Base-by-base conservation (phyloP, 441 rosid species). In the Pelargonium australe region DNA sequence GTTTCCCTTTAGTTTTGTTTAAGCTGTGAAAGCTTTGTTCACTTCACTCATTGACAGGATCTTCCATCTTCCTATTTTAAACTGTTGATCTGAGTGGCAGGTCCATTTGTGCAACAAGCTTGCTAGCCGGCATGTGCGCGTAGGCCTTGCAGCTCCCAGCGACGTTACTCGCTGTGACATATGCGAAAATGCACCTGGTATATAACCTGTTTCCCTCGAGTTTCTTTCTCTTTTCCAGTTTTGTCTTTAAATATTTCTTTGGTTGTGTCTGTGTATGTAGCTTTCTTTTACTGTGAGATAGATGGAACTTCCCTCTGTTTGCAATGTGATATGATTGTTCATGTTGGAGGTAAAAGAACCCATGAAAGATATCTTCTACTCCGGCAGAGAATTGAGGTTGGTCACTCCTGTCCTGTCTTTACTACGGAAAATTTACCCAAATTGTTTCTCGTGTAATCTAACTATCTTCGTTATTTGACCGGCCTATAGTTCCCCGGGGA, bases 81-180 rank as follows among this genome's bases (percentile, higher is more conserved):
- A 45, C 51, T 45, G 51, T 45, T 45, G 51, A 45, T 45, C 12
- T 3, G 13, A 45, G 31, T 28, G 43, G 77, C 81, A 91, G 97
- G 95, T 89, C 58, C 98, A 90, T 65, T 78, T 78, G 90, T 87
- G 91, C 72, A 88, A 90, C 76, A 87, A 88, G 84, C 84, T 88
- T 8, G 98, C 95, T 49, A 86, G 89, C 73, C 80, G 95, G 70
- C 98, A 92, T 79, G 80, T 88, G 47, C 79, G 95, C 65, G 90
- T 87, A 44, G 87, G 93, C 63, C 84, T 92, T 45, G 97, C 89
- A 20, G 78, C 65, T 82, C 95, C 95, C 10, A 84, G 81, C 37
- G 83, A 76, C 53, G 83, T 83, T 65, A 89, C 93, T 19, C 84
- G 79, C 62, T 92, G 96, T 76, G 96, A 88, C 66, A 84, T 88